A percentile compares a stretch with the other conserved stretches of the same genome.
Conservation (phyloP, 2,329 filamentous ascomycete species). For the Calonectria crousiana region DNA sequence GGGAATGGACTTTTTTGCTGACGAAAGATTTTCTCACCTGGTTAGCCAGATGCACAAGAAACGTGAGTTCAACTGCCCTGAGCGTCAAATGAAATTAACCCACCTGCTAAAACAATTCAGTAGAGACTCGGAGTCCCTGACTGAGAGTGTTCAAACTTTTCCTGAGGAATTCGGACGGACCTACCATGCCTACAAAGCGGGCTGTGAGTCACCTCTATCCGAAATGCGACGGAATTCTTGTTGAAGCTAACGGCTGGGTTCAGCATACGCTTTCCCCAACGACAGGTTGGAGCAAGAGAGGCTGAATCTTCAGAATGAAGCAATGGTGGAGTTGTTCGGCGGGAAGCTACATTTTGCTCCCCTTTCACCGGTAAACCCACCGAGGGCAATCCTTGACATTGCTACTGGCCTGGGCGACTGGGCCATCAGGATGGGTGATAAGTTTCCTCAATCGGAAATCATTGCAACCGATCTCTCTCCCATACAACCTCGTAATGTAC, state of each 20-base stretch:
- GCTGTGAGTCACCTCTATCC: slow-evolving; percentile 52
- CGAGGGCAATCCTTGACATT: slow-evolving; percentile 55
- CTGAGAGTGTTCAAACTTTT: slow-evolving; percentile 56
- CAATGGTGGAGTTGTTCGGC: slow-evolving; percentile 53
- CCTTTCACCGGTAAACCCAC: slow-evolving; percentile 50
- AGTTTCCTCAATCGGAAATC: slow-evolving; percentile 69
- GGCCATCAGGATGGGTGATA: slow-evolving; percentile 76
- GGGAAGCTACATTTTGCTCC: slow-evolving; percentile 59
- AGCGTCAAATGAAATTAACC: slow-evolving; percentile 11
- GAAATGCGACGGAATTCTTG: not conserved
- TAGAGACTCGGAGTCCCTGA: slow-evolving; percentile 52
- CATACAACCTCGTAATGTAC: slow-evolving; percentile 74
- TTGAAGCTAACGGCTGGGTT: slow-evolving; percentile 14
- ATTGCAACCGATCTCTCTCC: slow-evolving; percentile 76
- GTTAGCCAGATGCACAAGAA: slow-evolving; percentile 38
- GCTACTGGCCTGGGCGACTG: slow-evolving; percentile 66
- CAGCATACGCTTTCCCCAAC: slow-evolving; percentile 62
- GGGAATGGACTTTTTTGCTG: slow-evolving; percentile 21
- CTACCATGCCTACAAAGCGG: slow-evolving; percentile 61
- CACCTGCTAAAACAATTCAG: slow-evolving; percentile 26
- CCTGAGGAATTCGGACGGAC: slow-evolving; percentile 59
- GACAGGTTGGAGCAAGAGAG: slow-evolving; percentile 57
- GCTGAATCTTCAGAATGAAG: slow-evolving; percentile 54
- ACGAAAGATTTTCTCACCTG: slow-evolving; percentile 23
- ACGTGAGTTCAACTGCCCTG: slow-evolving; percentile 34